These are phyloP conservation scores for Coccomyxa subellipsoidea DNA, from an alignment of 163 green algal species.

Conservation along the genomic window DNA sequence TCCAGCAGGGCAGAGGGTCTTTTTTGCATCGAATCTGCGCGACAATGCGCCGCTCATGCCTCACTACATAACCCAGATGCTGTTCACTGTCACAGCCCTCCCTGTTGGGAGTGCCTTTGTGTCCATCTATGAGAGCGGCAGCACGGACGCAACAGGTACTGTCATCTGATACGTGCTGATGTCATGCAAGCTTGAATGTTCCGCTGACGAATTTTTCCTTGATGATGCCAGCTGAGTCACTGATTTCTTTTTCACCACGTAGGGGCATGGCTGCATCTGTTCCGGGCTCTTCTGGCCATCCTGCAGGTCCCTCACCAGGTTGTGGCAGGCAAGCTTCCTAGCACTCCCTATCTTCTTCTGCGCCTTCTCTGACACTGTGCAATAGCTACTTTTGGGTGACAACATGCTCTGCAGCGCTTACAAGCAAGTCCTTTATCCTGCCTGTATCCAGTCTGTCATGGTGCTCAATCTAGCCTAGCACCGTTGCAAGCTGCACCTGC, in stretches of 20 bases:
- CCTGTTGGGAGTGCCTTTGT: slow-evolving; percentile 35
- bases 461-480: too few relatives aligned
- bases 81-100: slow-evolving; percentile 29
- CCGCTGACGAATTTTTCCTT: neutral
- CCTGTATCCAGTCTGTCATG: too few relatives aligned
- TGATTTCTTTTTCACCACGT: neutral
- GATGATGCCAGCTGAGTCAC: neutral
- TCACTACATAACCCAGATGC: slow-evolving; percentile 50
- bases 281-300: slow-evolving; percentile 39
- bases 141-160: slow-evolving; percentile 47
- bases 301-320: slow-evolving; percentile 44
- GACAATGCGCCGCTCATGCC: slow-evolving; percentile 58
- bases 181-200: neutral
- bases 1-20: neutral
- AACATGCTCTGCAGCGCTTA: neutral
- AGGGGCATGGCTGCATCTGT: slow-evolving; percentile 51
- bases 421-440: too few relatives aligned
- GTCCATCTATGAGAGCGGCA: slow-evolving; percentile 66
- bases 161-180: neutral
- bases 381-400: neutral
- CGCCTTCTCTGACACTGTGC: neutral
- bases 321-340: slow-evolving; percentile 10
- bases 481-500: too few relatives aligned
- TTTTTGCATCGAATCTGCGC: slow-evolving; percentile 56
- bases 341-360: neutral